Base-by-base conservation (phyloP, 768 basidiomycete genomes). In the Cubamyces sp. region DNA sequence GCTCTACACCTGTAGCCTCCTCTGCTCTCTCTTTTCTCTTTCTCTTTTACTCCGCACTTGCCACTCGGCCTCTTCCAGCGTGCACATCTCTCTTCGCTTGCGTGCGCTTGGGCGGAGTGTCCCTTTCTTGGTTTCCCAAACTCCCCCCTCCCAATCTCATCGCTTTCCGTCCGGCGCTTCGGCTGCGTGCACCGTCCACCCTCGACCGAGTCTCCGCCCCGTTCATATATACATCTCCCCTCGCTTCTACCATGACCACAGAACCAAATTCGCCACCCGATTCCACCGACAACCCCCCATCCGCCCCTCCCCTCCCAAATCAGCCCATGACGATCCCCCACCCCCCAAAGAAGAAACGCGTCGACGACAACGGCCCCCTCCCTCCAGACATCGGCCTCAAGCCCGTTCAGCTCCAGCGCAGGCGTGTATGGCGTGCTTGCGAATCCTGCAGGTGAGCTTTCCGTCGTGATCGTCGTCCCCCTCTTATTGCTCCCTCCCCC, bases 351-450 rank as follows among this genome's bases (percentile, higher is more conserved):
- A 94, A 94, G 83, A 92, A 91, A 75, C 87, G 87, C 66, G 84
- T 87, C 52, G 90, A 90, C 60, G 78, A 83, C 46, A 74, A 81
- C 30, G 25, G 74, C 18, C 45, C 55, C 46, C 46, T 74, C 57
- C 68, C 84, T 15, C 67, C 78, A 42, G 90, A 92, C 66, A 71
- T 77, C 49, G 83, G 86, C 67, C 73, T 82, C 51, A 91, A 90
- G 69, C 90, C 91, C 34, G 73, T 93, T 45, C 89, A 90, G 73
- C 80, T 93, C 25, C 92, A 92, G 74, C 82, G 92, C 60, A 75
- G 85, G 48, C 77, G 92, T 68, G 92, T 94, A 49, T 94, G 93
- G 92, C 78, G 92, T 58, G 92, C 92, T 74, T 94, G 92, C 77
- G 92, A 94, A 79, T 87, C 87, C 69, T 94, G 92, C 80, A 86